phyloP scores from a whole-genome alignment of 2,329 filamentous ascomycete genomes.

The Fusarium sp. region DNA sequence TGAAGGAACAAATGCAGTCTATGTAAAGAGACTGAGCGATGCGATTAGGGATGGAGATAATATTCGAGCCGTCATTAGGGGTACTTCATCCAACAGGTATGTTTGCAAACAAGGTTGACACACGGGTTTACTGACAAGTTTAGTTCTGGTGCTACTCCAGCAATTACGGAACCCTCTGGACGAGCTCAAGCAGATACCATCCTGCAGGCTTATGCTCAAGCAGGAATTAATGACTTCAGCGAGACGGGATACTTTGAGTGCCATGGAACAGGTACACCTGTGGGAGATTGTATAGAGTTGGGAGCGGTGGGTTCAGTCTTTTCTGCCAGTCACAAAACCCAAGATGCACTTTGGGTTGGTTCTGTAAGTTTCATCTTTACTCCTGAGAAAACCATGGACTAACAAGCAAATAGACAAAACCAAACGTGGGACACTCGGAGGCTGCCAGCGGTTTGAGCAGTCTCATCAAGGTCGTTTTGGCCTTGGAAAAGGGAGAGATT shows the following conservation, averaged over 20 bases:
- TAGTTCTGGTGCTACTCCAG: slow-evolving; percentile 59
- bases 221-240: slow-evolving; percentile 35
- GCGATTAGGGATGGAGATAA: slow-evolving; percentile 65
- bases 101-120: slow-evolving; percentile 42
- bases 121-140: slow-evolving; percentile 10
- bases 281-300: slow-evolving; percentile 46
- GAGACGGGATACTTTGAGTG: slow-evolving; percentile 47
- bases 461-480: slow-evolving; percentile 44
- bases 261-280: slow-evolving; percentile 47
- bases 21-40: slow-evolving; percentile 65
- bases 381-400: slow-evolving; percentile 1
- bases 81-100: slow-evolving; percentile 58
- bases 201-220: slow-evolving; percentile 40
- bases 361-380: slow-evolving; percentile 54
- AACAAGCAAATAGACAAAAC: slow-evolving; percentile 45
- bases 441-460: slow-evolving; percentile 45
- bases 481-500: slow-evolving; percentile 43
- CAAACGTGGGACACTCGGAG: slow-evolving; percentile 45
- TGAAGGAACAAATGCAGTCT: slow-evolving; percentile 65
- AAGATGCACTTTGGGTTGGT: slow-evolving; percentile 54
- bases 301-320: slow-evolving; percentile 51
- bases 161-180: slow-evolving; percentile 64
- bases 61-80: slow-evolving; percentile 62
- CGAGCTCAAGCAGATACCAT: slow-evolving; percentile 55
- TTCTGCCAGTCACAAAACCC: slow-evolving; percentile 29